Evolutionary conservation across 306 rosid genomes (phyloP), one percentile per base, ranked within the genome.

Genomic region (Fragaria vesca): DNA sequence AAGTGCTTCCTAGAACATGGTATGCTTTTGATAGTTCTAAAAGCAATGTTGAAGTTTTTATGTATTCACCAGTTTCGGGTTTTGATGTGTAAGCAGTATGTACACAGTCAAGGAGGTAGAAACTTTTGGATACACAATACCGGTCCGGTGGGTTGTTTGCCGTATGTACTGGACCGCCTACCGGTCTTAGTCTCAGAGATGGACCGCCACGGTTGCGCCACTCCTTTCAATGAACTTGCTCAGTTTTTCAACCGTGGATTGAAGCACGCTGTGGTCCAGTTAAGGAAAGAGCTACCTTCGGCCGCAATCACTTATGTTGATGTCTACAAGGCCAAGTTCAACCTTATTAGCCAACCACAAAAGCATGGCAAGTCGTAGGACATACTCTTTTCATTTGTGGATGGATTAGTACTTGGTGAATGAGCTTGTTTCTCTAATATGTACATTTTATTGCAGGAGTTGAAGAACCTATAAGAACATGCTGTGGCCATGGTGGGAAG

Each of bases 91-190:
- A 46, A 36, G 8, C 32, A 90, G 93, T 45, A 81, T 62, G 80
- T 89, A 21, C 81, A 93, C 58, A 76, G 82, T 70, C 81, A 85
- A 80, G 91, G 89, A 13, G 91, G 93, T 21, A 86, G 91, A 52
- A 85, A 78, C 17, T 89, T 90, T 70, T 93, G 91, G 97, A 84
- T 89, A 74, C 96, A 93, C 75, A 90, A 87, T 78, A 90, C 93
- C 6, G 97, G 96, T 18, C 96, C 96, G 20, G 63, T 90, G 11
- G 93, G 97, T 8, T 93, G 91, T 65, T 74, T 88, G 24, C 87
- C 85, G 6, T 86, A 86, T 43, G 81, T 83, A 26, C 7, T 86
- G 80, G 87, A 78, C 69, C 81, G 83, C 34, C 8, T 78, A 13
- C 85, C 77, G 3, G 66, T 83, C 42, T 34, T 54, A 8, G 72